These are phyloP conservation scores for Aspergillus novoparasiticus DNA, from an alignment of 2,329 filamentous ascomycete genomes.

Conservation along the genomic window DNA sequence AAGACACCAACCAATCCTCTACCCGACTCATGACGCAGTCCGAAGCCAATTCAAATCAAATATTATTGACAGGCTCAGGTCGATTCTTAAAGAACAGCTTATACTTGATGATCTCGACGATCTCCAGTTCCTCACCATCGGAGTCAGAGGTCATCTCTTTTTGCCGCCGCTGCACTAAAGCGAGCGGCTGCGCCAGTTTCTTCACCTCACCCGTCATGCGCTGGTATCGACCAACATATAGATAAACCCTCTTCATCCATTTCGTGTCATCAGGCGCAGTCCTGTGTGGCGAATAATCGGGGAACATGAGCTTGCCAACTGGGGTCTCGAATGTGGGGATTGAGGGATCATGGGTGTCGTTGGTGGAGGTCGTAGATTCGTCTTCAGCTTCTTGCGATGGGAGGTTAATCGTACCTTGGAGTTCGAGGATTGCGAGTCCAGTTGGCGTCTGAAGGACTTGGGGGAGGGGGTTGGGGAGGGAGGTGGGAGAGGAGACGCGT, in stretches of 20 bases:
- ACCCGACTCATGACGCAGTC: neutral
- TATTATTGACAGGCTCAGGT: constrained; percentile 76
- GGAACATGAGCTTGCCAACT: constrained; percentile 77
- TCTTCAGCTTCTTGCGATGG: constrained; percentile 48
- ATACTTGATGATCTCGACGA: constrained; percentile 83
- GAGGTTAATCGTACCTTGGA: constrained; percentile 88
- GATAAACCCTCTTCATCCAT: constrained; percentile 89
- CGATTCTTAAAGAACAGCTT: constrained; percentile 83
- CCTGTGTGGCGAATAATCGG: constrained; percentile 65
- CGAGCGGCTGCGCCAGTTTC: constrained; percentile 77
- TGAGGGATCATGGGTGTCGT: constrained; percentile 14
- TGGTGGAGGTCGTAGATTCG: constrained; percentile 24
- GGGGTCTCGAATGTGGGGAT: constrained; percentile 46
- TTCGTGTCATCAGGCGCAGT: constrained; percentile 56
- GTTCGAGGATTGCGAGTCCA: constrained; percentile 84
- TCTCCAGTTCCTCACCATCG: constrained; percentile 61
- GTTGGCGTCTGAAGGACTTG: constrained; percentile 83
- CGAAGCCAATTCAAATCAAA: constrained; percentile 21
- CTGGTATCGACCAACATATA: constrained; percentile 89
- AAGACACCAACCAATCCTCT: neutral
- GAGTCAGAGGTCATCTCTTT: constrained; percentile 12
- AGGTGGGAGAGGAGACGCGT: constrained; percentile 17
- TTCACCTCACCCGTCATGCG: constrained; percentile 87
- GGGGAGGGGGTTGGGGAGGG: constrained; percentile 65
- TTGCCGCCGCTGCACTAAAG: constrained; percentile 67